A percentile compares a stretch with the other conserved stretches of the same genome.
Evolutionary conservation across 306 rosid species (phyloP).

Genomic region (Luffa aegyptiaca): DNA sequence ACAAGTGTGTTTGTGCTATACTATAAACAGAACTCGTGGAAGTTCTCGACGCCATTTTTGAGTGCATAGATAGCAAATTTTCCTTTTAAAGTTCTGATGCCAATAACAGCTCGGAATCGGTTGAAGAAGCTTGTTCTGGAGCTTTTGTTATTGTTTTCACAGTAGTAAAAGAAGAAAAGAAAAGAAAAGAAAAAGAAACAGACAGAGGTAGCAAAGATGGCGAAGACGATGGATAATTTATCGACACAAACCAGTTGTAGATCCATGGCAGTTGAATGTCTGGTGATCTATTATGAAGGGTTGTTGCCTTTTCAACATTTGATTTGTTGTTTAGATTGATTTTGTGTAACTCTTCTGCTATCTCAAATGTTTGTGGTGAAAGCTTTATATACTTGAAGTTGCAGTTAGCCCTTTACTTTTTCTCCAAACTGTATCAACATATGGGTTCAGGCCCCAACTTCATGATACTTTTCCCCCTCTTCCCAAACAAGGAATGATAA

Average conservation of each 20-base stretch:
- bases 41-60: constrained; percentile 17
- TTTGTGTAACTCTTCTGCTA: neutral
- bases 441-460: neutral
- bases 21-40: constrained; percentile 37
- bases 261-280: neutral
- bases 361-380: constrained; percentile 5
- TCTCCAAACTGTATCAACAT: neutral
- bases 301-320: constrained; percentile 6
- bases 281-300: constrained; percentile 2
- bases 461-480: neutral
- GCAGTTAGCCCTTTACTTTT: neutral
- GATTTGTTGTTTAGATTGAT: constrained; percentile 10
- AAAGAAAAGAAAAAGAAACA: neutral
- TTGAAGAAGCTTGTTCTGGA: constrained; percentile 3
- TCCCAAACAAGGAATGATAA: neutral
- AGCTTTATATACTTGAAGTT: constrained; percentile 5
- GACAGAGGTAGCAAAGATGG: constrained; percentile 19
- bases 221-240: constrained; percentile 4
- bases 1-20: constrained; percentile 67
- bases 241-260: neutral
- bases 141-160: neutral
- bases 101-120: neutral
- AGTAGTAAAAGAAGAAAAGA: constrained; percentile 12
- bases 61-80: constrained; percentile 16
- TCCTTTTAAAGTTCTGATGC: constrained; percentile 10